phyloP scores from a whole-genome alignment of 2,329 filamentous ascomycete species.

The Beauveria sp. region DNA sequence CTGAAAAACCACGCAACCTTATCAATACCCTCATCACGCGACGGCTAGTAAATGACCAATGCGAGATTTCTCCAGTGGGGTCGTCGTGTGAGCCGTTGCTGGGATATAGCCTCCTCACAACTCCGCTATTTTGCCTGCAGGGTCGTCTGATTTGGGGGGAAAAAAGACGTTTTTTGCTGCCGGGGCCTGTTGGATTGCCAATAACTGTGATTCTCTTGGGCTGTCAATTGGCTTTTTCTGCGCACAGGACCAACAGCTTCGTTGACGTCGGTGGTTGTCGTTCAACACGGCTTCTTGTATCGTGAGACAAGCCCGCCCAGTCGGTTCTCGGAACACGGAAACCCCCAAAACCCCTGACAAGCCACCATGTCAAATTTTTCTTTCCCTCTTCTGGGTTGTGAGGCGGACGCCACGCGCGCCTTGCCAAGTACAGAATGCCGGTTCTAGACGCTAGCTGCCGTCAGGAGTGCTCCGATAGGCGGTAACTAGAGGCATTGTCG shows the following conservation, averaged over 20 bases:
- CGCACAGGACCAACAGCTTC: not conserved
- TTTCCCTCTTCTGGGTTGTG: not conserved
- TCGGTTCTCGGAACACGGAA: not conserved
- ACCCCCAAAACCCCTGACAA: not conserved
- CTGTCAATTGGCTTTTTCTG: not conserved
- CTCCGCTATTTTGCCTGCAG: not conserved
- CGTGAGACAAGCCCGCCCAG: not conserved
- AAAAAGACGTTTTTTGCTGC: no score
- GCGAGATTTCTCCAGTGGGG: constrained; percentile 2
- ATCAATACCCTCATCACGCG: not conserved
- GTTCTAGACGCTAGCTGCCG: constrained; percentile 11
- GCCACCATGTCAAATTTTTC: constrained; percentile 5
- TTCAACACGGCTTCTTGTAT: not conserved
- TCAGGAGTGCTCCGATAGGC: constrained; percentile 6
- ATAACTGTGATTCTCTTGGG: not conserved
- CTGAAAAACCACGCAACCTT: not conserved
- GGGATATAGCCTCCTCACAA: not conserved
- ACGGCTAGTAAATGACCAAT: not conserved
- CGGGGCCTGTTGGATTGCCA: not conserved
- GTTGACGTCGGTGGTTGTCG: not conserved
- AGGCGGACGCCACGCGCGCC: constrained; percentile 2
- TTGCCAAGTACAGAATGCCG: constrained; percentile 8
- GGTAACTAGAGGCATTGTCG: not conserved
- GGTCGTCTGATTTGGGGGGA: not conserved
- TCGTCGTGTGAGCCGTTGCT: not conserved